Evolutionary conservation across 2,329 filamentous ascomycete species (phyloP), one percentile per base, ranked within the genome.

Genomic region (Ophiocordyceps camponoti-rufipedis): DNA sequence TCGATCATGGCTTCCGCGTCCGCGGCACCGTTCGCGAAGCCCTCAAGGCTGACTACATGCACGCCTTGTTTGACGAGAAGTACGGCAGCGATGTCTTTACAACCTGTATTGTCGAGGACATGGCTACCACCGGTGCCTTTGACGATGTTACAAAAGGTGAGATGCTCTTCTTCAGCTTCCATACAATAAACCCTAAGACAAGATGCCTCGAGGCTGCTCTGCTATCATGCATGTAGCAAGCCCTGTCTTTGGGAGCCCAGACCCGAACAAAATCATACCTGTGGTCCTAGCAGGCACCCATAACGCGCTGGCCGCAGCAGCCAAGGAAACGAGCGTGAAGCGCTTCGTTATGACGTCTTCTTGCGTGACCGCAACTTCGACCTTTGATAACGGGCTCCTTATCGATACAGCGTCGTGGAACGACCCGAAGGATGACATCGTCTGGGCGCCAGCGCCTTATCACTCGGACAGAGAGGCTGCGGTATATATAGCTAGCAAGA

Each of bases 321-420:
- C 52, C 6, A 49, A 45, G 10, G 51, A 59, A 28, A 50, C 58
- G 0, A 53, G 53, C 13, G 53, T 70, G 2, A 59, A 56, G 45
- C 55, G 62, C 3, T 58, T 68, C 31, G 63, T 68, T 5, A 50
- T 63, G 35, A 67, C 64, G 0, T 63, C 59, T 16, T 65, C 62
- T n/a, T n/a, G n/a, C n/a, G n/a, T n/a, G n/a, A n/a, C n/a, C n/a
- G n/a, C n/a, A n/a, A n/a, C n/a, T n/a, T n/a, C n/a, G n/a, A n/a
- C n/a, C n/a, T n/a, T n/a, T n/a, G n/a, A n/a, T n/a, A 49, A 44
- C 16, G 14, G 19, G 28, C 28, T 44, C 13, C 28, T 31, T 8
- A 28, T 48, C 31, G 44, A 55, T 14, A 50, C 52, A 35, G 53
- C 57, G 19, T 58, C 54, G 1, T 67, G 61, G 62, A 64, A 65